Conservation (phyloP, 768 basidiomycete species). For the Auricularia auricula-judae region DNA sequence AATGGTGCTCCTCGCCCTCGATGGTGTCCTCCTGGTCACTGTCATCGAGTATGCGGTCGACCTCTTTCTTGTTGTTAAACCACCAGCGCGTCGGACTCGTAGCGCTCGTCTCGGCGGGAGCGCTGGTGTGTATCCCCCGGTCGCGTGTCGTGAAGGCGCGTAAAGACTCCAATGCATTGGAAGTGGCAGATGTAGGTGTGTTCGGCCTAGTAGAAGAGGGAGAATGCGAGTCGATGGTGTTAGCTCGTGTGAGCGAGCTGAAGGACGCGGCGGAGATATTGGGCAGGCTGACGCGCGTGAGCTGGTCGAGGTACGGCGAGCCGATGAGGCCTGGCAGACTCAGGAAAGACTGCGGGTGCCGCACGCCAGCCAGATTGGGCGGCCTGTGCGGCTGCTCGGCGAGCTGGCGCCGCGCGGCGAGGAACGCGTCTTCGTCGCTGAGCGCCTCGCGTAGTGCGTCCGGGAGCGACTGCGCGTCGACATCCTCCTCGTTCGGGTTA, state of each 20-base stretch:
- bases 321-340: neutral
- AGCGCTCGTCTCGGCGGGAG: neutral
- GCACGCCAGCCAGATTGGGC: neutral
- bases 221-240: neutral
- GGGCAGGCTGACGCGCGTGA: neutral
- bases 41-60: conserved; percentile 36
- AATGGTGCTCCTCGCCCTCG: conserved; percentile 33
- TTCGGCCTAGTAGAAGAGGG: conserved; percentile 11
- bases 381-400: neutral
- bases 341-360: neutral
- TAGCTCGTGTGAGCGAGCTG: neutral
- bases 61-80: conserved; percentile 36
- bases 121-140: conserved; percentile 14
- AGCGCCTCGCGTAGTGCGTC: neutral
- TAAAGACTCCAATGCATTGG: neutral
- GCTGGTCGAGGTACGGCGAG: neutral
- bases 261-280: neutral
- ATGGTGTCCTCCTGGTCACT: conserved; percentile 42
- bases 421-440: neutral
- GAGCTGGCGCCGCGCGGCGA: neutral
- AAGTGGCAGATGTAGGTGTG: conserved; percentile 8
- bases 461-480: neutral
- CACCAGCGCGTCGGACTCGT: conserved; percentile 29
- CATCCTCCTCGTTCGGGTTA: neutral
- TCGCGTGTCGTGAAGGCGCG: conserved; percentile 2